Conservation (phyloP, 106 monocot species). For the Allium sativum region DNA sequence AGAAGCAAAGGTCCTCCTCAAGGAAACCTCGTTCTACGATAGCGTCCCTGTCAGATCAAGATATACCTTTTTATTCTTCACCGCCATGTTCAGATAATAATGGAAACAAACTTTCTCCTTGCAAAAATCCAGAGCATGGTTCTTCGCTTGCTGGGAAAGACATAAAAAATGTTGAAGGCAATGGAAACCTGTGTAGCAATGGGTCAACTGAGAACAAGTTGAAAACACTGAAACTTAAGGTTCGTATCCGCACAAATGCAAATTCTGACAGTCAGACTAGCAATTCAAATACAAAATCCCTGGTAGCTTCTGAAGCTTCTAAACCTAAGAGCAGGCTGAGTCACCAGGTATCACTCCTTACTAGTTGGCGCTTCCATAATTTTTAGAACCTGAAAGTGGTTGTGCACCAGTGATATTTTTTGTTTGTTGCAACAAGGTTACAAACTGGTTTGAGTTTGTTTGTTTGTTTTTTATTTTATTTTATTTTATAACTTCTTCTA, state of each 20-base stretch:
- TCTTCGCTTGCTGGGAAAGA: conserved; percentile 14
- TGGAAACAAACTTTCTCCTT: conserved; percentile 31
- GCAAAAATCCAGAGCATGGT: conserved; percentile 23
- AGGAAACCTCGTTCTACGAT: conserved; percentile 40
- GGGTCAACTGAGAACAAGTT: conserved; percentile 30
- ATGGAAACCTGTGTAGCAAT: not conserved
- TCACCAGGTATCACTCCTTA: conserved; percentile 25
- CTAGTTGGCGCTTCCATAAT: not conserved
- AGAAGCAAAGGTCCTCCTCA: conserved; percentile 30
- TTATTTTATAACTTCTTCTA: no score
- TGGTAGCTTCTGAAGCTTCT: conserved; percentile 29
- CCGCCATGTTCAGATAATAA: conserved; percentile 38
- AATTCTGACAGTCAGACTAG: conserved; percentile 15
- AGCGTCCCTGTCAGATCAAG: conserved; percentile 14
- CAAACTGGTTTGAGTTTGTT: not conserved
- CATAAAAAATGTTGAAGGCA: conserved; percentile 2
- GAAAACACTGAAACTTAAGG: conserved; percentile 57
- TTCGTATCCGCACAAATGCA: conserved; percentile 57
- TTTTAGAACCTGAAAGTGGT: not conserved
- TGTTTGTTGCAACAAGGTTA: not conserved
- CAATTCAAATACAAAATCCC: conserved; percentile 18
- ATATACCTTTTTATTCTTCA: conserved; percentile 35
- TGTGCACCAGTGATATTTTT: not conserved
- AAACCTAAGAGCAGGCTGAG: conserved; percentile 26
- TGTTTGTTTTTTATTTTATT: no score